These are phyloP conservation scores for Fraxinus quadrangulata DNA, from an alignment of 257 asterid genomes.

Conservation along the genomic window DNA sequence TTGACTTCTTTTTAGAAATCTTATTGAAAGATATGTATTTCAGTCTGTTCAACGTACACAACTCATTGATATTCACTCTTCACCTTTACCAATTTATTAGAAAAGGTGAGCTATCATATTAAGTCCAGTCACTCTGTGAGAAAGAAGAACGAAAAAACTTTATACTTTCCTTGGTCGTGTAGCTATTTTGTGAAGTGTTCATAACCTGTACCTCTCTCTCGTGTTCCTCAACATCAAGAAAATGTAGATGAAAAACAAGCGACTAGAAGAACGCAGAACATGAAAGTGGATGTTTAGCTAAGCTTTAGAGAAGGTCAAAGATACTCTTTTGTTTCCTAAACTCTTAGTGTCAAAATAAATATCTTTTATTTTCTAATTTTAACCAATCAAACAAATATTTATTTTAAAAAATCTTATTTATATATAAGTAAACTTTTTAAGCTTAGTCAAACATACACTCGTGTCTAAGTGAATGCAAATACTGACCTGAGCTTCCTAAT, in stretches of 20 bases:
- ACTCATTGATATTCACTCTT: background rate
- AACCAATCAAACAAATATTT: background rate
- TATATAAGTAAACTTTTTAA: background rate
- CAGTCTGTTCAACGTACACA: background rate
- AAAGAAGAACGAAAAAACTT: no score
- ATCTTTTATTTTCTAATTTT: background rate
- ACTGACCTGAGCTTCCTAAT: slow-evolving; percentile 87
- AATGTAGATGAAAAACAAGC: background rate
- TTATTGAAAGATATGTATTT: slow-evolving; percentile 8
- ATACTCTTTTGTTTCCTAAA: background rate
- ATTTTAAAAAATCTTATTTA: background rate
- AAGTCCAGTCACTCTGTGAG: no score
- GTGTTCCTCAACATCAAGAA: background rate
- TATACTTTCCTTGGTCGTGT: no score
- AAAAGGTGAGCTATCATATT: background rate
- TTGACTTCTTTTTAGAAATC: background rate
- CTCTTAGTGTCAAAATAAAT: background rate
- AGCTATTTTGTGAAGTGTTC: background rate
- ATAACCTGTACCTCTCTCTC: background rate
- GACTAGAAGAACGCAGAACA: background rate
- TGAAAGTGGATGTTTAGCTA: background rate
- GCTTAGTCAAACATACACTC: background rate
- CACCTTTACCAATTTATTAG: background rate
- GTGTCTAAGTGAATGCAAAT: background rate
- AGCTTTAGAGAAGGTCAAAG: background rate